These are phyloP conservation scores for Paxillus ammoniavirescens DNA, from an alignment of 768 basidiomycete species.

Conservation along the genomic window DNA sequence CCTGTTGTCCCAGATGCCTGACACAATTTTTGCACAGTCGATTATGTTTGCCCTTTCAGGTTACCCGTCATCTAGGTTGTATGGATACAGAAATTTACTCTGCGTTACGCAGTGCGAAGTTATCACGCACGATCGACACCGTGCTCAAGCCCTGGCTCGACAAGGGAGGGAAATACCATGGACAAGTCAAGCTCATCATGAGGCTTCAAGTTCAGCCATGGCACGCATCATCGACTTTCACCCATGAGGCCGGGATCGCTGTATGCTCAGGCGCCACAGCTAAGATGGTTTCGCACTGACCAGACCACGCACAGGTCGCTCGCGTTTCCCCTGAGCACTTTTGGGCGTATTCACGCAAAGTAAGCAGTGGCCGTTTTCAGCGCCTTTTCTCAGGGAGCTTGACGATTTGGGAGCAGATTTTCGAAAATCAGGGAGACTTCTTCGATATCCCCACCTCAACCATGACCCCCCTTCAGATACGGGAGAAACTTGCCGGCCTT, in stretches of 20 bases:
- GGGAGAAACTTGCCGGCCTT: constrained; percentile 66
- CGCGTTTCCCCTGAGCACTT: constrained; percentile 72
- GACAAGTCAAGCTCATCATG: constrained; percentile 73
- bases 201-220: constrained; percentile 76
- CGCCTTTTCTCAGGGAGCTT: background rate
- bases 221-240: constrained; percentile 73
- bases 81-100: background rate
- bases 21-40: constrained; percentile 46
- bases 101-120: constrained; percentile 47
- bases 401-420: constrained; percentile 49
- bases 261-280: constrained; percentile 36
- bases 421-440: constrained; percentile 73
- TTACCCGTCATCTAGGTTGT: constrained; percentile 12
- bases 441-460: constrained; percentile 73
- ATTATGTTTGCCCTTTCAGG: constrained; percentile 88
- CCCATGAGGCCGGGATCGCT: constrained; percentile 81
- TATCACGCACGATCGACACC: constrained; percentile 55
- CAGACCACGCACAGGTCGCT: constrained; percentile 47
- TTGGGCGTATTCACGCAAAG: constrained; percentile 73
- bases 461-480: constrained; percentile 67
- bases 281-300: background rate
- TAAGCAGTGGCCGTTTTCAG: constrained; percentile 30
- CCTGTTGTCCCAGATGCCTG: background rate
- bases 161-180: constrained; percentile 59
- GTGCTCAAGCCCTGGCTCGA: constrained; percentile 60